Evolutionary conservation across 106 monocot genomes (phyloP).

Genomic region (Agapanthus africanus): DNA sequence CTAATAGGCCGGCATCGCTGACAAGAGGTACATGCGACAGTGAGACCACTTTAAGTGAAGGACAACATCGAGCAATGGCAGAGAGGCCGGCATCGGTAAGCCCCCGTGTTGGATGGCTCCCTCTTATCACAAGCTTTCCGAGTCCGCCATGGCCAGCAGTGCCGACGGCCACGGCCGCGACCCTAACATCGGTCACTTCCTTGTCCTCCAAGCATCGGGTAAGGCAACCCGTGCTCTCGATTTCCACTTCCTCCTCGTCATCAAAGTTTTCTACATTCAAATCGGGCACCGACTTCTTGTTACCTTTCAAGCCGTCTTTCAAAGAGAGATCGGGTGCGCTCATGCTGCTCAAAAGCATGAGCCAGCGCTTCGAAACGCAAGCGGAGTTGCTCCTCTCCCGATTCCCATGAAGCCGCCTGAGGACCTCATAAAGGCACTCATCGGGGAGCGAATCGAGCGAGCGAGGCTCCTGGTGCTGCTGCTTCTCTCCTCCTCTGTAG

Average conservation of each 20-base stretch:
- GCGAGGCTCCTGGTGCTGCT: conserved; percentile 7
- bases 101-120: conserved; percentile 36
- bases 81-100: conserved; percentile 60
- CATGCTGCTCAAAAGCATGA: conserved; percentile 45
- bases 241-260: conserved; percentile 5
- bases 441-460: conserved; percentile 65
- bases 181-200: conserved; percentile 67
- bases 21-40: conserved; percentile 51
- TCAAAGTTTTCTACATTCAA: conserved; percentile 24
- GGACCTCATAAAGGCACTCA: conserved; percentile 80
- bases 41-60: conserved; percentile 40
- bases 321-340: conserved; percentile 11
- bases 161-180: conserved; percentile 48
- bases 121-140: conserved; percentile 43
- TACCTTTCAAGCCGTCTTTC: background rate
- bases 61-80: conserved; percentile 47
- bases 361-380: conserved; percentile 77
- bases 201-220: conserved; percentile 37
- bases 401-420: conserved; percentile 36
- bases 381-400: conserved; percentile 46
- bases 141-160: conserved; percentile 35
- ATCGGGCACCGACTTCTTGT: conserved; percentile 27
- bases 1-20: conserved; percentile 48
- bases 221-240: conserved; percentile 16
- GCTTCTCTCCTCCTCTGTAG: background rate